These are phyloP conservation scores for Candida nitratophila DNA, from an alignment of 805 yeast genomes.

Conservation along the genomic window DNA sequence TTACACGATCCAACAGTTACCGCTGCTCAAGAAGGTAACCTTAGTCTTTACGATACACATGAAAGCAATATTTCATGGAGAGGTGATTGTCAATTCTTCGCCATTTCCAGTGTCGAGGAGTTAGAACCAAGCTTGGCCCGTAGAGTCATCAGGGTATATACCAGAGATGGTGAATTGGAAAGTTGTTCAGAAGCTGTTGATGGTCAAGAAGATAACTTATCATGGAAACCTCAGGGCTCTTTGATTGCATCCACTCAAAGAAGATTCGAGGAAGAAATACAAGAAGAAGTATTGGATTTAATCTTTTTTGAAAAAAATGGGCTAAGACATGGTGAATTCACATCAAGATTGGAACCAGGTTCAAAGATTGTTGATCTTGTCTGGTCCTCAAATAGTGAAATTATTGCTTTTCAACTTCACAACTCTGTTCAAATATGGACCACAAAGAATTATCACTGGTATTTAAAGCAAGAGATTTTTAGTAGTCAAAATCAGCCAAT, in stretches of 20 bases:
- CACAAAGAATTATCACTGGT: slow-evolving; percentile 92
- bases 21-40: slow-evolving; percentile 60
- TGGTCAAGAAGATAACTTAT: slow-evolving; percentile 61
- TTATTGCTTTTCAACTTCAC: slow-evolving; percentile 59
- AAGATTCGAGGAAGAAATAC: slow-evolving; percentile 42
- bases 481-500: slow-evolving; percentile 26
- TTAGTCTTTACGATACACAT: slow-evolving; percentile 47
- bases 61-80: slow-evolving; percentile 73
- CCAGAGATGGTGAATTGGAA: slow-evolving; percentile 69
- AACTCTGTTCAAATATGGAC: slow-evolving; percentile 83
- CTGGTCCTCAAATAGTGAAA: slow-evolving; percentile 81
- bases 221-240: slow-evolving; percentile 93
- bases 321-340: slow-evolving; percentile 80
- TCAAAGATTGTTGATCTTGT: slow-evolving; percentile 44
- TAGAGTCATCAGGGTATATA: slow-evolving; percentile 78
- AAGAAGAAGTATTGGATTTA: slow-evolving; percentile 40
- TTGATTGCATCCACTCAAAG: slow-evolving; percentile 79
- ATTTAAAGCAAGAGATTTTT: slow-evolving; percentile 71
- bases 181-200: slow-evolving; percentile 88
- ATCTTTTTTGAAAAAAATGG: slow-evolving; percentile 93
- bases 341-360: slow-evolving; percentile 50
- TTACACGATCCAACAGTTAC: slow-evolving; percentile 86
- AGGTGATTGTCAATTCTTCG: slow-evolving; percentile 85
- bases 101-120: slow-evolving; percentile 57
- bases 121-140: slow-evolving; percentile 38